Percentiles rank a stretch among this genome's conserved stretches.
These are phyloP conservation scores for Carex cristatella DNA, from an alignment of 176 grass and related monocot species.

Conservation along the genomic window DNA sequence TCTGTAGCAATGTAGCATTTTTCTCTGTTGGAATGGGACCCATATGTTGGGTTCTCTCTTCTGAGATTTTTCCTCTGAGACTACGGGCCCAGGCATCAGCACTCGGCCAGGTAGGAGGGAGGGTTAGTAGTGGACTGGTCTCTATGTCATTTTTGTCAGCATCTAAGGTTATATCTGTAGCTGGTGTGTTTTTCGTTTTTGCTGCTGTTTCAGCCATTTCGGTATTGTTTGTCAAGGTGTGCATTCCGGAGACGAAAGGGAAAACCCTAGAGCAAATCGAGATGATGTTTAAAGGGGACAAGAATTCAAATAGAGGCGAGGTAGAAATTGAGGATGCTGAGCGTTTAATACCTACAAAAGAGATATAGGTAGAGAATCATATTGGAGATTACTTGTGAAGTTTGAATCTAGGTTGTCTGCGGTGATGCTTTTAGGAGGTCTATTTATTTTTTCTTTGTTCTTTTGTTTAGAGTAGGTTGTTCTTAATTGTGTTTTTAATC, in stretches of 20 bases:
- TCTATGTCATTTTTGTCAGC: slow-evolving; percentile 89
- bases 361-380: slow-evolving; percentile 18
- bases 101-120: slow-evolving; percentile 70
- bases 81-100: slow-evolving; percentile 83
- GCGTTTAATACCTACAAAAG: slow-evolving; percentile 35
- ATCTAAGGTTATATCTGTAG: slow-evolving; percentile 57
- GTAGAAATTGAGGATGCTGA: slow-evolving; percentile 69
- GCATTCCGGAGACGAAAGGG: slow-evolving; percentile 87
- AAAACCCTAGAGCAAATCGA: slow-evolving; percentile 88
- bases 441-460: neutral
- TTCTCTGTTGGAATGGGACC: slow-evolving; percentile 87
- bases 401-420: neutral
- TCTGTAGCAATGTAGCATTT: slow-evolving; percentile 77
- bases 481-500: neutral
- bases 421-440: neutral
- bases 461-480: neutral
- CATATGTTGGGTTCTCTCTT: slow-evolving; percentile 80
- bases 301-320: slow-evolving; percentile 47
- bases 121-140: slow-evolving; percentile 72
- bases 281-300: slow-evolving; percentile 60
- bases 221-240: slow-evolving; percentile 56
- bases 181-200: slow-evolving; percentile 68
- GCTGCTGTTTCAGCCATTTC: slow-evolving; percentile 48
- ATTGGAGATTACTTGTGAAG: neutral
- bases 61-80: slow-evolving; percentile 79